phyloP scores from a whole-genome alignment of 2,329 filamentous ascomycete species.

The Phialocephala subalpina region DNA sequence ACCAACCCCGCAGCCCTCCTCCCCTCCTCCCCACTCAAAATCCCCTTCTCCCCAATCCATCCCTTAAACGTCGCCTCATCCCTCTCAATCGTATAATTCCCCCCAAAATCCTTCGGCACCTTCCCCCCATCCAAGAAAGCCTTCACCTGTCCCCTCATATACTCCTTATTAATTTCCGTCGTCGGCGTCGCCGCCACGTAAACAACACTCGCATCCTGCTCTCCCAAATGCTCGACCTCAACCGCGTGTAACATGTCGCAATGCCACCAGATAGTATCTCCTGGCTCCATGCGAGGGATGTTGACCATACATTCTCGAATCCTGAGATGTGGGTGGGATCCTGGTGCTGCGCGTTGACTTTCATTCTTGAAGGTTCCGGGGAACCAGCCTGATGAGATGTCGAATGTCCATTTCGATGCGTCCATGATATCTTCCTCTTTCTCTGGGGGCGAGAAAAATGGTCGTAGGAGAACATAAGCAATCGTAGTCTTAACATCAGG shows the following conservation, averaged over 20 bases:
- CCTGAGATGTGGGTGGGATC: conserved; percentile 49
- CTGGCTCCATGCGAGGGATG: conserved; percentile 48
- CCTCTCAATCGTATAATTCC: background rate
- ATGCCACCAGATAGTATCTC: conserved; percentile 53
- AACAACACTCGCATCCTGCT: conserved; percentile 44
- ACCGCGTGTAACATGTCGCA: conserved; percentile 50
- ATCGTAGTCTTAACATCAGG: conserved; percentile 48
- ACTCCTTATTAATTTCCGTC: conserved; percentile 42
- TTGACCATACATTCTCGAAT: conserved; percentile 48
- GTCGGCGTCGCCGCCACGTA: conserved; percentile 49
- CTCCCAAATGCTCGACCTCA: conserved; percentile 48
- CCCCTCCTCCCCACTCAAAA: conserved; percentile 19
- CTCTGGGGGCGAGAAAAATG: conserved; percentile 49
- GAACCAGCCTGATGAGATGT: conserved; percentile 45
- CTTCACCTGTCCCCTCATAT: conserved; percentile 43
- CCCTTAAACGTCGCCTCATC: conserved; percentile 7
- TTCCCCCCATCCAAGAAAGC: conserved; percentile 38
- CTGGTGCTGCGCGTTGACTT: conserved; percentile 47
- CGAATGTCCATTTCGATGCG: conserved; percentile 47
- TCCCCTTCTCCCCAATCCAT: conserved; percentile 14
- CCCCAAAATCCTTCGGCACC: conserved; percentile 12
- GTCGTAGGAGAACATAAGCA: conserved; percentile 51
- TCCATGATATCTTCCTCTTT: conserved; percentile 45
- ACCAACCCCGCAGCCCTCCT: conserved; percentile 20
- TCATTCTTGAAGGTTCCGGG: conserved; percentile 47